Evolutionary conservation across 169 alveolate species (phyloP).

Genomic region (Eimeria maxima): DNA sequence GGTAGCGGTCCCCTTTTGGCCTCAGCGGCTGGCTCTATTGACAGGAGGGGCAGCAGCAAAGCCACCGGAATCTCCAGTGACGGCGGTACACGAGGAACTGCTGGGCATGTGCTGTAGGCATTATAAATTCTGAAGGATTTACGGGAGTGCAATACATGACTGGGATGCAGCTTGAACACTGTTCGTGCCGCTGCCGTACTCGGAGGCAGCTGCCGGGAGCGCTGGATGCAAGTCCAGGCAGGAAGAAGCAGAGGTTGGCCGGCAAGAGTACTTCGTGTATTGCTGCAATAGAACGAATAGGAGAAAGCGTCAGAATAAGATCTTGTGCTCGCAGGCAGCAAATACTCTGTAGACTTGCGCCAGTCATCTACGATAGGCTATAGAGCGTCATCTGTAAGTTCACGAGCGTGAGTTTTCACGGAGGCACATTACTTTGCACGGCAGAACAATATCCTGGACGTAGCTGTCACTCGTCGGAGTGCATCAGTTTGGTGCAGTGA

Average conservation of each 20-base stretch:
- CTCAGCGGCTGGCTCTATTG: not conserved
- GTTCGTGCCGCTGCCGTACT: not conserved
- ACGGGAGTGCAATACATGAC: too few relatives aligned
- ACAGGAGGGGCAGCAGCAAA: slow-evolving; percentile 14
- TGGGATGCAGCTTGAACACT: not conserved
- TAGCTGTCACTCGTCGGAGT: not conserved
- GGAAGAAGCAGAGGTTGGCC: too few relatives aligned
- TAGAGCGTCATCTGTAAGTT: not conserved
- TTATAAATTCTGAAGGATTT: not conserved
- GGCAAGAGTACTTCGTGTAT: too few relatives aligned
- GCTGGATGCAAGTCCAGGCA: too few relatives aligned
- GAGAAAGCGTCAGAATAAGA: too few relatives aligned
- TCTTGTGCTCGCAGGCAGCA: too few relatives aligned
- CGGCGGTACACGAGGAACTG: not conserved
- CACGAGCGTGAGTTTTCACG: not conserved
- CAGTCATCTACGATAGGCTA: not conserved
- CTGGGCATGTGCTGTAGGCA: not conserved
- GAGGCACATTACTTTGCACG: not conserved
- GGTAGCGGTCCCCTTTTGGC: too few relatives aligned
- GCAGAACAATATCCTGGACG: not conserved
- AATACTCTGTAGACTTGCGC: too few relatives aligned
- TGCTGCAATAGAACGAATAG: too few relatives aligned
- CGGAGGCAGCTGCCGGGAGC: not conserved
- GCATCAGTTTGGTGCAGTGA: not conserved
- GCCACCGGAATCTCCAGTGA: not conserved